phyloP scores from a whole-genome alignment of 306 rosid species.

The Phaseolus lunatus region DNA sequence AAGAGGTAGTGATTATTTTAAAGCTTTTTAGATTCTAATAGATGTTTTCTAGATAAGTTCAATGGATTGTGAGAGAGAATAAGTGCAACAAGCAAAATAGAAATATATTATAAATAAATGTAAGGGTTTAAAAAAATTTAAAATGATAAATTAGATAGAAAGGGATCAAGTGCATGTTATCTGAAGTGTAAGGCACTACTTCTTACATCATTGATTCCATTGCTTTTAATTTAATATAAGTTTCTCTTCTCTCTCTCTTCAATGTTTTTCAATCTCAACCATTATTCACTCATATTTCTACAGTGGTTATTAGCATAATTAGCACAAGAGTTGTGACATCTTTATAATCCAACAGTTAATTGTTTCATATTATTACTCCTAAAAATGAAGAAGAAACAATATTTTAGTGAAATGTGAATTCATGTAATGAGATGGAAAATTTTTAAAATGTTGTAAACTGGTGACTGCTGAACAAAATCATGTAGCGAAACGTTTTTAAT shows the following conservation, averaged over 20 bases:
- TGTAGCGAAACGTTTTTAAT: no score
- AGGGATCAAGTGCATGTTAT: conserved; percentile 57
- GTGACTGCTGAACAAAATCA: no score
- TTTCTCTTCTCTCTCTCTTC: conserved; percentile 9
- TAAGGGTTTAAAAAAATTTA: not conserved
- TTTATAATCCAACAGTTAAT: no score
- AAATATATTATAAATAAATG: not conserved
- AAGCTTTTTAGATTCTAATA: conserved; percentile 39
- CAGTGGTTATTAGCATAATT: no score
- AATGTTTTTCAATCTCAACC: conserved; percentile 34
- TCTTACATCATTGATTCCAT: conserved; percentile 56
- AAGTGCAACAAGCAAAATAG: conserved; percentile 28
- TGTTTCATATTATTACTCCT: no score
- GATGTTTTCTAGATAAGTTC: conserved; percentile 43
- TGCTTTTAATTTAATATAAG: conserved; percentile 51
- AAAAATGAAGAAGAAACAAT: no score
- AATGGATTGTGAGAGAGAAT: conserved; percentile 44
- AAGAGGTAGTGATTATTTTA: conserved; percentile 35
- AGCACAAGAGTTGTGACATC: no score
- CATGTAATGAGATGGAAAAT: no score
- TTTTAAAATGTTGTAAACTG: no score
- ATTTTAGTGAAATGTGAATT: no score
- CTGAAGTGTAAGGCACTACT: conserved; percentile 78
- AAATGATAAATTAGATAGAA: conserved; percentile 30
- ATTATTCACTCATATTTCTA: not conserved